Evolutionary conservation across 768 basidiomycete genomes (phyloP), one percentile per base, ranked within the genome.

Genomic region (Neoboletus magnificus): DNA sequence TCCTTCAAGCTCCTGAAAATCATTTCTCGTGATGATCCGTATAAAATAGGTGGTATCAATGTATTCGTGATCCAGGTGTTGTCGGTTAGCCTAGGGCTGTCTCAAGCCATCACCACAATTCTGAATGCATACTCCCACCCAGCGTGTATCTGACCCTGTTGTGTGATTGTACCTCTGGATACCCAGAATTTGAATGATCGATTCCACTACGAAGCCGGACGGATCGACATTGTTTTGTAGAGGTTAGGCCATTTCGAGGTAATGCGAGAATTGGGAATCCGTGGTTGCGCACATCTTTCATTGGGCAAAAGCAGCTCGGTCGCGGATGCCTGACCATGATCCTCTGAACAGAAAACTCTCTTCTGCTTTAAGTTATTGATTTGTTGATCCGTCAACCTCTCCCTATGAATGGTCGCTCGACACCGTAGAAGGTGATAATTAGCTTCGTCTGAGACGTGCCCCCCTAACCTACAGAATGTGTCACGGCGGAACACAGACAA

Each of bases 241-340:
- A 20, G 33, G n/a, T 11, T 15, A 41, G 5, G 23, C 27, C 10
- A 3, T 42, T 41, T 10, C 5, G 29, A 8, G 56, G 52, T 16
- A 63, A 54, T 30, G 49, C 88, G 32, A 98, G 78, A 7, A 94
- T 66, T 3, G 94, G 93, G 20, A 98, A 72, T 15, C 80, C 81
- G 9, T 98, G 74, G 39, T 80, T 74, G 23, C 87, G 79, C 52
- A 93, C 79, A 2, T 77, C 73, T 29, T n/a, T 84, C 84, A 0
- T 81, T 61, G 1, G 95, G 96, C 61, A 95, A 91, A 65, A 94
- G 96, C 9, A 98, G 72, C 52, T 90, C 82, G 16, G 36, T 50
- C 20, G 41, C 55, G 16, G 55, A 50, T 40, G 35, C 33, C 35
- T 9, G 57, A 22, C 46, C 47, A 33, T 52, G 53, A 20, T 13